A percentile compares a stretch with the other conserved stretches of the same genome.
Evolutionary conservation across 345 rosid genomes (phyloP).

Genomic region (Psidium guajava): DNA sequence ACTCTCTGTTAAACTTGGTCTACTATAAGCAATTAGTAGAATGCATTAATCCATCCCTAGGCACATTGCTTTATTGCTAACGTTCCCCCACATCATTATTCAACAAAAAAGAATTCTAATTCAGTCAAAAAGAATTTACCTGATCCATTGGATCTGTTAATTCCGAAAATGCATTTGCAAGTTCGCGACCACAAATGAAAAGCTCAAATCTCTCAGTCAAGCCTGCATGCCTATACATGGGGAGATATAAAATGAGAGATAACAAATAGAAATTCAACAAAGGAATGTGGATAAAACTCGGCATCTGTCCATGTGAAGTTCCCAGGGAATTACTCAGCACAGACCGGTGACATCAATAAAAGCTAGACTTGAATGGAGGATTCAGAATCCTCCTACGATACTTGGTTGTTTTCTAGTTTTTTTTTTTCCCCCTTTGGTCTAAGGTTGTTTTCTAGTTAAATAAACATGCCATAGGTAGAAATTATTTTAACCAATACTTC

Average conservation of each 20-base stretch:
- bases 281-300: background rate
- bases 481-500: background rate
- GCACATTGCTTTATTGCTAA: background rate
- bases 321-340: background rate
- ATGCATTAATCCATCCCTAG: background rate
- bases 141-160: slow-evolving; percentile 92
- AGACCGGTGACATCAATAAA: background rate
- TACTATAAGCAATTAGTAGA: background rate
- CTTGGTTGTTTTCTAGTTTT: background rate
- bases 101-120: background rate
- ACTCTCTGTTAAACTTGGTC: background rate
- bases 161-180: slow-evolving; percentile 96
- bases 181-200: slow-evolving; percentile 89
- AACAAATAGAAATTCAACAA: background rate
- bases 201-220: slow-evolving; percentile 97
- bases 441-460: background rate
- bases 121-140: slow-evolving; percentile 22
- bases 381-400: background rate
- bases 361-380: background rate
- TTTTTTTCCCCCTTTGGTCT: no score
- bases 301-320: background rate
- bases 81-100: background rate
- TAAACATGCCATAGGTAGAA: background rate
- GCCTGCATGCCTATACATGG: slow-evolving; percentile 31
- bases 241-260: background rate